Percentiles rank a stretch among this genome's conserved stretches.
Evolutionary conservation across 495 filamentous ascomycete genomes (phyloP).

Genomic region (Talaromyces ruber): DNA sequence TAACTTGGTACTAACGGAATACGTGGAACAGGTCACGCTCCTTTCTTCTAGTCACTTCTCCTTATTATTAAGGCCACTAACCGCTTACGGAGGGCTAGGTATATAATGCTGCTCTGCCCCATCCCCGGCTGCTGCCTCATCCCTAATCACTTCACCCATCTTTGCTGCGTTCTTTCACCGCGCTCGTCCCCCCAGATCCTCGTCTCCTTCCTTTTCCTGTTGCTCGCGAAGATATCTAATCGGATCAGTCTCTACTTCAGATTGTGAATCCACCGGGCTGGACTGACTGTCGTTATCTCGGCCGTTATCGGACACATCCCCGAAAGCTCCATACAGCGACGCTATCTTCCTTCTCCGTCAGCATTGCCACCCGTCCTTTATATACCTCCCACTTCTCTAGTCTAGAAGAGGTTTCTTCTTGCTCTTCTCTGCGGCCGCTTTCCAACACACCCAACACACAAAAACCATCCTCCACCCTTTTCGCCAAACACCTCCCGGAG

Average conservation of each 20-base stretch:
- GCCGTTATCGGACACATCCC: neutral
- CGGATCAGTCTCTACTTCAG: slow-evolving; percentile 10
- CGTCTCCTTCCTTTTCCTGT: neutral
- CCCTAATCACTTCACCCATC: slow-evolving; percentile 15
- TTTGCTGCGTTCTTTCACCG: slow-evolving; percentile 13
- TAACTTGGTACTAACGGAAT: too few relatives aligned
- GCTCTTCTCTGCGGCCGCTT: slow-evolving; percentile 15
- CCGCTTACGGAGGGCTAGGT: neutral
- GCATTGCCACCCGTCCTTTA: slow-evolving; percentile 7
- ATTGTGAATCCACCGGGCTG: slow-evolving; percentile 15
- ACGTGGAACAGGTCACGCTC: neutral
- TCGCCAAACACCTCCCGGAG: slow-evolving; percentile 16
- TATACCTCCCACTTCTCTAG: neutral
- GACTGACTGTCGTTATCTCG: slow-evolving; percentile 15
- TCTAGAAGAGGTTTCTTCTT: slow-evolving; percentile 10
- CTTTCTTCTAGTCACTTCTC: neutral
- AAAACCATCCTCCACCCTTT: neutral
- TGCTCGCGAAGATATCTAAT: neutral
- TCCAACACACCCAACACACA: slow-evolving; percentile 12
- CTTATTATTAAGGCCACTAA: slow-evolving; percentile 14
- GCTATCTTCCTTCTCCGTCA: slow-evolving; percentile 5
- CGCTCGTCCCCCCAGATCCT: neutral
- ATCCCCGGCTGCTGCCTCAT: slow-evolving; percentile 21
- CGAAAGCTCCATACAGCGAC: neutral
- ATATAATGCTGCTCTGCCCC: slow-evolving; percentile 17